phyloP scores from a whole-genome alignment of 176 grass and related monocot species.

The Aegilops speltoides region DNA sequence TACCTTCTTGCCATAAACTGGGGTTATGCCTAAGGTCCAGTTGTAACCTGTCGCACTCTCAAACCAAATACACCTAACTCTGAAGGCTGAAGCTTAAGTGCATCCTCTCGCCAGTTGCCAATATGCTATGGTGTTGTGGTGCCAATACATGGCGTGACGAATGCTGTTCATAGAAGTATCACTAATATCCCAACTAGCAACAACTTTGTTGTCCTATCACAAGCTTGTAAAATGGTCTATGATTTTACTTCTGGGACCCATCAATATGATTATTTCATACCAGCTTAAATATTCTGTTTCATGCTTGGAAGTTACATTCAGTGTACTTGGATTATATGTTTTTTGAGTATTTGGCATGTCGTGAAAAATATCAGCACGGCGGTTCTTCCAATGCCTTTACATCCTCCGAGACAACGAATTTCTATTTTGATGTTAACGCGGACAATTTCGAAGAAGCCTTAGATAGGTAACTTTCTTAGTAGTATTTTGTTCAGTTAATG shows the following conservation, averaged over 20 bases:
- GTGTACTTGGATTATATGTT: conserved; percentile 19
- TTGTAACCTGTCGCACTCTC: neutral
- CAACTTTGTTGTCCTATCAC: neutral
- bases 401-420: conserved; percentile 71
- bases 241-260: neutral
- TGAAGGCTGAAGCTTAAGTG: neutral
- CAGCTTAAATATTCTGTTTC: neutral
- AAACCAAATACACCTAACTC: conserved; percentile 19
- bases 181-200: neutral
- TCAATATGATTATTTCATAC: conserved; percentile 2
- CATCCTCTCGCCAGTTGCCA: too few relatives aligned
- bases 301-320: conserved; percentile 16
- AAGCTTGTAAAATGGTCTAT: neutral
- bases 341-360: conserved; percentile 17
- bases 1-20: neutral
- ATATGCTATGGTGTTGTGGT: neutral
- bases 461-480: conserved; percentile 62
- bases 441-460: conserved; percentile 86
- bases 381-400: conserved; percentile 85
- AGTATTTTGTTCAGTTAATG: conserved; percentile 19
- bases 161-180: neutral
- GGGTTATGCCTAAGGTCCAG: neutral
- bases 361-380: conserved; percentile 66
- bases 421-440: conserved; percentile 86
- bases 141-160: neutral